Evolutionary conservation across 345 rosid genomes (phyloP), one percentile per base, ranked within the genome.

Genomic region (Dovyalis caffra): DNA sequence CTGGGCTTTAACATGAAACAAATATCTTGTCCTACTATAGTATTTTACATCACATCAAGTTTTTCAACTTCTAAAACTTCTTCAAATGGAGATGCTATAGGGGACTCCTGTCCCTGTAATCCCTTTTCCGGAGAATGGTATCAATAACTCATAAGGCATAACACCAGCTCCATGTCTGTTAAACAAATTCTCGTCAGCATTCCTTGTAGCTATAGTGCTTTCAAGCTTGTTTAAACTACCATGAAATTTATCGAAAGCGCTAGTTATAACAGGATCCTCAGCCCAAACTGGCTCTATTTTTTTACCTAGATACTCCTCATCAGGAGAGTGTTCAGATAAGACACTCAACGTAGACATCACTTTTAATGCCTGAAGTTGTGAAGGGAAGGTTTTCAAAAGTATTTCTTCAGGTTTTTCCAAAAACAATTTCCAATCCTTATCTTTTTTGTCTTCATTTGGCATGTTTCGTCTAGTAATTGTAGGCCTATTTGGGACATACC

Each of bases 401-500:
- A 38, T 20, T 3, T 1, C 72, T 43, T 83, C 86, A 0, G 90
- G 89, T 15, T 83, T 83, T 10, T 76, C 56, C 67, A 60, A 0
- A 68, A 87, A 87, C 32, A 66, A 45, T 58, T 83, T 76, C 79
- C 78, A 79, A 1, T 74, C 82, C n/a, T 83, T 77, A 0, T 77
- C 82, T 0, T 25, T 58, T 0, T 81, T 78, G 21, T 86, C 86
- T 61, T 89, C 88, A 0, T 58, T 45, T 0, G 90, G 90, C 87
- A 89, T 86, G 14, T 80, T 79, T 26, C 6, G 38, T 64, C 90
- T 82, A 0, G 87, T 79, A 18, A 71, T 77, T 61, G 90, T 79
- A 2, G 93, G 90, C 61, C 85, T 71, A 68, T 80, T 89, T 0
- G 90, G 89, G 75, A 89, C 77, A 77, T 86, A 89, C 0, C 88